phyloP scores from a whole-genome alignment of 2,329 filamentous ascomycete genomes.

The Fusarium globosum region DNA sequence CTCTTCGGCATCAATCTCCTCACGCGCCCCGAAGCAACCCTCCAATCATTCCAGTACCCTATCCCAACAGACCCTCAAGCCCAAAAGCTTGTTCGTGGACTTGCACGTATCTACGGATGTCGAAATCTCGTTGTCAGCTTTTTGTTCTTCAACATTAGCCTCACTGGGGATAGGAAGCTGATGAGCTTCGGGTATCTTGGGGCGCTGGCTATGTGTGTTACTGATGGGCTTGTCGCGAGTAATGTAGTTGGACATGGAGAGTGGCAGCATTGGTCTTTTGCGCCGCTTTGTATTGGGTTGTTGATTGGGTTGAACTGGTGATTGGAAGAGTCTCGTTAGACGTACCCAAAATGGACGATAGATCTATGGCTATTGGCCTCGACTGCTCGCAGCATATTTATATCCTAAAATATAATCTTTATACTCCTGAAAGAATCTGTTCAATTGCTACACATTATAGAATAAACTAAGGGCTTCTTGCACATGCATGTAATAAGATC shows the following conservation, averaged over 20 bases:
- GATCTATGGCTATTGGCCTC: background rate
- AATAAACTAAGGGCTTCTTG: fast-evolving
- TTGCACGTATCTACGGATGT: slow-evolving; percentile 10
- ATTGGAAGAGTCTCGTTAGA: fast-evolving
- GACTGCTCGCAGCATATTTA: fast-evolving
- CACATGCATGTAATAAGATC: background rate
- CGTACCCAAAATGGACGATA: background rate
- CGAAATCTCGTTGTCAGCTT: slow-evolving; percentile 8
- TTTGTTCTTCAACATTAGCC: background rate
- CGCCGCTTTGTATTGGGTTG: background rate
- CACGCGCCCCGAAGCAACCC: slow-evolving; percentile 3
- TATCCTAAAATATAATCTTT: fast-evolving
- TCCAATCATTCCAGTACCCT: background rate
- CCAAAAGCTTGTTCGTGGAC: background rate
- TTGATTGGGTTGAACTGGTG: background rate
- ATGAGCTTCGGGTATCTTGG: background rate
- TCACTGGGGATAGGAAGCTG: background rate
- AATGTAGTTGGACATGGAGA: slow-evolving; percentile 9
- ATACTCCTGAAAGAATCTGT: fast-evolving
- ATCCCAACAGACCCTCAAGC: background rate
- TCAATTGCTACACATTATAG: no score
- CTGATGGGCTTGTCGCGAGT: slow-evolving; percentile 10
- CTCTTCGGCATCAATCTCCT: slow-evolving; percentile 18
- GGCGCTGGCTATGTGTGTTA: background rate
- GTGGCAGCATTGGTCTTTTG: slow-evolving; percentile 13